Base-by-base conservation (phyloP, 2,329 filamentous ascomycete species). In the Chrysoporthe cubensis region DNA sequence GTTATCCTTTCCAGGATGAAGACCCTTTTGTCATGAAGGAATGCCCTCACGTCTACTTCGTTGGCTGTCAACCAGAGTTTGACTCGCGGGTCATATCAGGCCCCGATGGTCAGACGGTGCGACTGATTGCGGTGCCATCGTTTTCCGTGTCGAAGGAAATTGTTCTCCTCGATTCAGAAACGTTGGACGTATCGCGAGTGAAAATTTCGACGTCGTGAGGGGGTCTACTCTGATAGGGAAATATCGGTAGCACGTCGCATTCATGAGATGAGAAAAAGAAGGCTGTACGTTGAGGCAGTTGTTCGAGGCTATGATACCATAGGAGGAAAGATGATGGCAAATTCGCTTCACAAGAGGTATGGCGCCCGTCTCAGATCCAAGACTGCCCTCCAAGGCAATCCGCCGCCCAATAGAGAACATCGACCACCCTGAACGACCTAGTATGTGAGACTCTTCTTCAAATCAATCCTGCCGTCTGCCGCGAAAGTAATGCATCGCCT, bases 1-100 rank as follows among this genome's bases (percentile, higher is more conserved):
- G 92, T 75, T 99, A 98, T 76, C 96, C 96, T 0, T 99, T 97
- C 79, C 94, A 98, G 79, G 92, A 96, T 21, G 87, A 93, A 62
- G 96, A 99, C 75, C 94, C 93, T 0, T 96, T 98, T 75, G 91
- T 98, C 56, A 85, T 99, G 74, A 88, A 90, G 71, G 82, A 89
- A 21, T 97, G 93, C 71, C 96, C 96, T 2, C 95, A 99, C 75
- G 83, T 99, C 43, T 98, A 93, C 80, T 93, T 99, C 77, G 91
- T 92, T 1, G 94, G 94, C 18, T 94, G 91, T 73, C 94, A 97
- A 78, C 90, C 93, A 2, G 83, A 84, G 64, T 97, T 96, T 77
- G 89, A 88, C 63, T 94, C 91, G 2, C 87, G 85, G 42, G 78
- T 90, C 1, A 90, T 96, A 46, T 81, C 90, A 54, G 90, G 90